Percentiles rank a stretch among this genome's conserved stretches.
These are phyloP conservation scores for Crithidia acanthocephali DNA, from an alignment of 208 protist genomes.

Conservation along the genomic window DNA sequence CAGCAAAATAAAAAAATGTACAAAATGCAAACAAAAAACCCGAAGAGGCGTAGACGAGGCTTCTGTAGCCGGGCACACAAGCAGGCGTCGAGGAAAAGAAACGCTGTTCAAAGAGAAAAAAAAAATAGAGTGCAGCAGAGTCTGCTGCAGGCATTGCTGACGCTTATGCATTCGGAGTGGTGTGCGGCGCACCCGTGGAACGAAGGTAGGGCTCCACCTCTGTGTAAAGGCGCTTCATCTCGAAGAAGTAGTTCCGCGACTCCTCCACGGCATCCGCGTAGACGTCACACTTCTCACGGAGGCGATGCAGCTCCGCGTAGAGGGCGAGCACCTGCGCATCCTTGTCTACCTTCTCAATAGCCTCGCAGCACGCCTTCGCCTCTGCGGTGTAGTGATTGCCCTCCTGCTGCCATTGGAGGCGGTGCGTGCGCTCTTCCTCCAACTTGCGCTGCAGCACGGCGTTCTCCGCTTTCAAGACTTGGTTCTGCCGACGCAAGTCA, in stretches of 20 bases:
- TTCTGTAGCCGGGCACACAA: too few relatives aligned
- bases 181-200: conserved; percentile 1
- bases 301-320: conserved; percentile 62
- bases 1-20: too few relatives aligned
- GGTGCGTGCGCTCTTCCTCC: conserved; percentile 37
- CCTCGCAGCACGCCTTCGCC: conserved; percentile 25
- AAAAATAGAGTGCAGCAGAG: too few relatives aligned
- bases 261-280: conserved; percentile 82
- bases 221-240: conserved; percentile 74
- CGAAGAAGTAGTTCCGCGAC: conserved; percentile 63
- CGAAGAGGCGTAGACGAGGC: too few relatives aligned
- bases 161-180: neutral
- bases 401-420: conserved; percentile 37
- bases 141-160: too few relatives aligned
- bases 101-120: too few relatives aligned
- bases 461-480: conserved; percentile 54
- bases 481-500: conserved; percentile 44
- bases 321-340: conserved; percentile 48
- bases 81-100: too few relatives aligned
- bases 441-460: conserved; percentile 45
- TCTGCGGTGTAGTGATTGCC: conserved; percentile 38
- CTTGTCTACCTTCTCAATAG: conserved; percentile 40
- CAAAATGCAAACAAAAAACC: too few relatives aligned
- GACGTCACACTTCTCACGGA: conserved; percentile 56
- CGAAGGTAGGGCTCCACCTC: conserved; percentile 50